Conservation (phyloP, 106 monocot genomes). For the Dactylorhiza incarnata region DNA sequence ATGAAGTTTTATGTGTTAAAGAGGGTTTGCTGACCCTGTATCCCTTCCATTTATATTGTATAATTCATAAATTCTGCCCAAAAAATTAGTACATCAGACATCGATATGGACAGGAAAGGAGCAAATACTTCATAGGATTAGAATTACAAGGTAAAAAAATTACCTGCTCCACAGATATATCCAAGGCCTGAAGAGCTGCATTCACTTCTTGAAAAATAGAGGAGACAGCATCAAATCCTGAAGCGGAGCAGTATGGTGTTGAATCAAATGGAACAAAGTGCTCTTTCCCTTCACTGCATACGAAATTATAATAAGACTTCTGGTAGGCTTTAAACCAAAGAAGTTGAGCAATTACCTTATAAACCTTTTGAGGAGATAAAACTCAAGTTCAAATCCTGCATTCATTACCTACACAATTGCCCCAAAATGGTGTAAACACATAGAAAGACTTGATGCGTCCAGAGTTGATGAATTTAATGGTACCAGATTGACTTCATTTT, state of each 20-base stretch:
- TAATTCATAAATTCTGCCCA: too few species aligned
- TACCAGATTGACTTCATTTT: conserved; percentile 88
- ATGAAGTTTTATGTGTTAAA: too few species aligned
- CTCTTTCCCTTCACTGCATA: conserved; percentile 67
- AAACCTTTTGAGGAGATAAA: conserved; percentile 58
- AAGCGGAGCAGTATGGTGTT: conserved; percentile 57
- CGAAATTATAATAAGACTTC: not conserved
- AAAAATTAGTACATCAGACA: not conserved
- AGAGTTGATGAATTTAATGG: conserved; percentile 1
- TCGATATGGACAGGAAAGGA: not conserved
- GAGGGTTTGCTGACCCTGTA: too few species aligned
- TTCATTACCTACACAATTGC: conserved; percentile 54
- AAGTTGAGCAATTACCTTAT: conserved; percentile 31
- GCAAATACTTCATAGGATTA: not conserved
- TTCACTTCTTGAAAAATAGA: conserved; percentile 64
- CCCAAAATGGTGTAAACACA: conserved; percentile 1
- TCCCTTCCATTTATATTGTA: too few species aligned
- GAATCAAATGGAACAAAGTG: conserved; percentile 72
- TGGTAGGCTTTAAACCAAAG: conserved; percentile 5
- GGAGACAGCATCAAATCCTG: conserved; percentile 70
- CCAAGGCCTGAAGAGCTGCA: conserved; percentile 45
- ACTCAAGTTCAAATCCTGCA: conserved; percentile 97
- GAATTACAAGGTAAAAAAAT: not conserved
- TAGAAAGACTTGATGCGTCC: not conserved
- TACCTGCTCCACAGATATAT: conserved; percentile 86